phyloP scores from a whole-genome alignment of 768 basidiomycete species.

The Paxillus involutus region DNA sequence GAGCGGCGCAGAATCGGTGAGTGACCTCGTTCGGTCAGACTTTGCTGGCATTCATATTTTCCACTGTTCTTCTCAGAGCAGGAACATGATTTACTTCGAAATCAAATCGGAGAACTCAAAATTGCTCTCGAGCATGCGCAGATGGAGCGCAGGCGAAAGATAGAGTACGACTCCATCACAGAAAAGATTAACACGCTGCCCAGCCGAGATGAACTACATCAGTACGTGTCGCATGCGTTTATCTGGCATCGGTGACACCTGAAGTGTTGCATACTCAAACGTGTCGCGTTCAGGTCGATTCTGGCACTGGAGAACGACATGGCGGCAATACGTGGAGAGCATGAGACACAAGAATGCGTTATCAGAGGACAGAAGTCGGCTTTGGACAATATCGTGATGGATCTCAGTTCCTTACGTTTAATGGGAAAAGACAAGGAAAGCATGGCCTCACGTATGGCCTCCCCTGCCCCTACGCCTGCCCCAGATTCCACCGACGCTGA shows the following conservation, averaged over 20 bases:
- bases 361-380: constrained; percentile 69
- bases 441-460: constrained; percentile 37
- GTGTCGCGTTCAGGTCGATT: constrained; percentile 53
- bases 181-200: constrained; percentile 82
- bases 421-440: constrained; percentile 68
- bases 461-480: constrained; percentile 49
- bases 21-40: constrained; percentile 20
- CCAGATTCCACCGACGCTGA: constrained; percentile 36
- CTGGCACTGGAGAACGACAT: constrained; percentile 74
- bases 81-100: constrained; percentile 65
- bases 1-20: constrained; percentile 72
- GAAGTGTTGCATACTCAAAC: neutral
- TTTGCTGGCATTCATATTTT: neutral
- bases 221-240: constrained; percentile 46
- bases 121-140: constrained; percentile 76
- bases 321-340: constrained; percentile 68
- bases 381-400: constrained; percentile 61
- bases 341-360: constrained; percentile 67
- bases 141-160: constrained; percentile 70
- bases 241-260: neutral
- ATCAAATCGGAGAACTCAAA: constrained; percentile 79
- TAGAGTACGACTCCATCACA: constrained; percentile 82
- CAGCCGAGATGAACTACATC: constrained; percentile 71
- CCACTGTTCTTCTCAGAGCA: constrained; percentile 44
- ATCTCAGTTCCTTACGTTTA: constrained; percentile 60